phyloP scores from a whole-genome alignment of 495 filamentous ascomycete species.

The Lasiosphaeria hispida region DNA sequence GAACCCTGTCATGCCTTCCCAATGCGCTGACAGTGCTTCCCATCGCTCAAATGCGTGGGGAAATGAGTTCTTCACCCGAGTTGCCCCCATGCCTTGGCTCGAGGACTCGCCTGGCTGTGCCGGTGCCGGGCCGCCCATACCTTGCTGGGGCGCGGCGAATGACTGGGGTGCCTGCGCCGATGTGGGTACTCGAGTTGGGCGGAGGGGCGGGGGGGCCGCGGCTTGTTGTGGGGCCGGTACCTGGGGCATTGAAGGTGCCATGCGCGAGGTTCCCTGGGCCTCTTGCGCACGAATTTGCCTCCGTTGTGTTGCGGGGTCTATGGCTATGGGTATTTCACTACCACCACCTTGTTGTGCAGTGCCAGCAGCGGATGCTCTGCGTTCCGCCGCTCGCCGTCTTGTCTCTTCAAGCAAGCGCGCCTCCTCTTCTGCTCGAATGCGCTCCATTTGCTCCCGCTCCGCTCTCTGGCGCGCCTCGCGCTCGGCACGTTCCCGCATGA shows the following conservation, averaged over 20 bases:
- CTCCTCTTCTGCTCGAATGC: slow-evolving; percentile 53
- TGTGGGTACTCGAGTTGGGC: slow-evolving; percentile 25
- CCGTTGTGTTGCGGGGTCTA: slow-evolving; percentile 44
- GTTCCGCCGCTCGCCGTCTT: slow-evolving; percentile 45
- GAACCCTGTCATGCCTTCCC: slow-evolving; percentile 95
- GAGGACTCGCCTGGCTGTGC: slow-evolving; percentile 36
- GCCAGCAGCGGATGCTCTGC: slow-evolving; percentile 58
- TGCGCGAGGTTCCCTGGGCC: slow-evolving; percentile 16
- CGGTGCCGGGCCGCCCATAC: slow-evolving; percentile 10
- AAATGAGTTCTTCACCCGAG: slow-evolving; percentile 57
- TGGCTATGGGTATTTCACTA: slow-evolving; percentile 23
- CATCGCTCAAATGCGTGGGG: slow-evolving; percentile 97
- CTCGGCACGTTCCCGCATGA: slow-evolving; percentile 66
- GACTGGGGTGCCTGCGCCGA: slow-evolving; percentile 22
- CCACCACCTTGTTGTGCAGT: slow-evolving; percentile 45
- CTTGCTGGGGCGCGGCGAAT: slow-evolving; percentile 15
- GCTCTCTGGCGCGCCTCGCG: slow-evolving; percentile 66
- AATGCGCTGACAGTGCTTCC: slow-evolving; percentile 94
- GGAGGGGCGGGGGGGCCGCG: slow-evolving; percentile 21
- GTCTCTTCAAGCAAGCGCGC: slow-evolving; percentile 54
- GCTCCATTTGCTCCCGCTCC: slow-evolving; percentile 53
- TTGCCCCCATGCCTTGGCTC: slow-evolving; percentile 22
- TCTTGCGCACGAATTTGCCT: slow-evolving; percentile 35
- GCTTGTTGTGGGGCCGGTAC: slow-evolving; percentile 18
- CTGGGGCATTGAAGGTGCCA: slow-evolving; percentile 4